Percentiles rank a stretch among this genome's conserved stretches.
phyloP scores from a whole-genome alignment of 768 basidiomycete genomes.

The Polyporus arcularius region DNA sequence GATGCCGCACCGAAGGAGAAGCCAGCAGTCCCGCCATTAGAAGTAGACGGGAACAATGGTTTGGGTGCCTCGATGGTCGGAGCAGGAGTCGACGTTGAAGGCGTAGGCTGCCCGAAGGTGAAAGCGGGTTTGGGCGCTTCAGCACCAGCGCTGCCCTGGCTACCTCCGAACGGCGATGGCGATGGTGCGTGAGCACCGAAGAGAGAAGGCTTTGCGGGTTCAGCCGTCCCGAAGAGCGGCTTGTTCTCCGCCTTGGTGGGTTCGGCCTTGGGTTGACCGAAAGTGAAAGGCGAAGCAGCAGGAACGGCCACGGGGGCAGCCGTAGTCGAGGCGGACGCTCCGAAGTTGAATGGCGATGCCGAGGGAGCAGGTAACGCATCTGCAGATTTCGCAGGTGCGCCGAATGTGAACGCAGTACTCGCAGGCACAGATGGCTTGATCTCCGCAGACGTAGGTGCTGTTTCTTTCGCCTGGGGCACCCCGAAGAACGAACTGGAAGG shows the following conservation, averaged over 20 bases:
- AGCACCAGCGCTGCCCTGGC: background rate
- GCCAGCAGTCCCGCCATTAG: constrained; percentile 27
- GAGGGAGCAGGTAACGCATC: constrained; percentile 9
- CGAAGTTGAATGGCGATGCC: constrained; percentile 13
- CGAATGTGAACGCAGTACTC: constrained; percentile 5
- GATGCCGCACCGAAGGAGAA: constrained; percentile 50
- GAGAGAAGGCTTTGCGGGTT: constrained; percentile 17
- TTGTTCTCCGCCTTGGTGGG: constrained; percentile 17
- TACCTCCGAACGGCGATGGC: constrained; percentile 17
- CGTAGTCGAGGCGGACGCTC: constrained; percentile 1
- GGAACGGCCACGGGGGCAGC: constrained; percentile 10
- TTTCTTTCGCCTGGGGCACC: background rate
- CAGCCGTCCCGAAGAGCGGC: constrained; percentile 12
- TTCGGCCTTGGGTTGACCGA: constrained; percentile 19
- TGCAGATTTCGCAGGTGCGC: constrained; percentile 11
- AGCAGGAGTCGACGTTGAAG: constrained; percentile 30
- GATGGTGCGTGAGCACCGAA: constrained; percentile 14
- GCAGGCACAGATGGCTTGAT: background rate
- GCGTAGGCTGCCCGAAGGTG: constrained; percentile 31
- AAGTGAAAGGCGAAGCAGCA: constrained; percentile 18
- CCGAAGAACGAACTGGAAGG: constrained; percentile 3
- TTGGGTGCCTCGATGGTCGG: constrained; percentile 41
- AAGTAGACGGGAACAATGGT: constrained; percentile 38
- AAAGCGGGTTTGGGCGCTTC: constrained; percentile 27
- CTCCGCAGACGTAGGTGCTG: background rate